These are phyloP conservation scores for Penicillium goetzii DNA, from an alignment of 495 filamentous ascomycete genomes.

Conservation along the genomic window DNA sequence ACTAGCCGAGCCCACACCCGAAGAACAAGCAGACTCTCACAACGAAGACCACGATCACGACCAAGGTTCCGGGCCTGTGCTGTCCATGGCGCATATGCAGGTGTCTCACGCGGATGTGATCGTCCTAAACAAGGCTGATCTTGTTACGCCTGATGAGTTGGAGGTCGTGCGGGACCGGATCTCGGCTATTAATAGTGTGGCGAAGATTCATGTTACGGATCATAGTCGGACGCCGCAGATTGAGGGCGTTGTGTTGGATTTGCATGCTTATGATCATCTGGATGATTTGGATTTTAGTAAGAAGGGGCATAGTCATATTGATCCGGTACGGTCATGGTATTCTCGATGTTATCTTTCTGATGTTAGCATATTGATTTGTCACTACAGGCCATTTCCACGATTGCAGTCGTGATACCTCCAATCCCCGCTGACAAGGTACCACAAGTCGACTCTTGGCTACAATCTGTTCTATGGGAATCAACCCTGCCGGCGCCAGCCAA, in stretches of 20 bases:
- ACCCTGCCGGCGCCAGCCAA: constrained; percentile 52
- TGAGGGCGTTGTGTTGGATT: constrained; percentile 82
- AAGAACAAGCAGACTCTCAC: constrained; percentile 50
- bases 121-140: constrained; percentile 91
- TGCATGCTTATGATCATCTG: constrained; percentile 90
- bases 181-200: constrained; percentile 83
- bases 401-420: constrained; percentile 64
- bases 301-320: constrained; percentile 79
- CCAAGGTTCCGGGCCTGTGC: constrained; percentile 60
- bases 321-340: constrained; percentile 62
- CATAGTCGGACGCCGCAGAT: constrained; percentile 79
- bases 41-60: constrained; percentile 55
- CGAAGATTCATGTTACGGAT: constrained; percentile 79
- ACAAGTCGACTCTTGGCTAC: constrained; percentile 78
- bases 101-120: constrained; percentile 97
- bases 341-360: background rate
- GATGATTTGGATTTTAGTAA: constrained; percentile 64
- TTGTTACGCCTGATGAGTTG: constrained; percentile 74
- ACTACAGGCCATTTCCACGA: constrained; percentile 80
- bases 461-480: constrained; percentile 81
- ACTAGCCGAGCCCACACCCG: constrained; percentile 72
- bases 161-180: constrained; percentile 67
- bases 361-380: background rate
- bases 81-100: constrained; percentile 93
- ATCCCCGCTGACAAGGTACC: constrained; percentile 58